Evolutionary conservation across 2,329 filamentous ascomycete genomes (phyloP).

Genomic region (Didymella pomorum): DNA sequence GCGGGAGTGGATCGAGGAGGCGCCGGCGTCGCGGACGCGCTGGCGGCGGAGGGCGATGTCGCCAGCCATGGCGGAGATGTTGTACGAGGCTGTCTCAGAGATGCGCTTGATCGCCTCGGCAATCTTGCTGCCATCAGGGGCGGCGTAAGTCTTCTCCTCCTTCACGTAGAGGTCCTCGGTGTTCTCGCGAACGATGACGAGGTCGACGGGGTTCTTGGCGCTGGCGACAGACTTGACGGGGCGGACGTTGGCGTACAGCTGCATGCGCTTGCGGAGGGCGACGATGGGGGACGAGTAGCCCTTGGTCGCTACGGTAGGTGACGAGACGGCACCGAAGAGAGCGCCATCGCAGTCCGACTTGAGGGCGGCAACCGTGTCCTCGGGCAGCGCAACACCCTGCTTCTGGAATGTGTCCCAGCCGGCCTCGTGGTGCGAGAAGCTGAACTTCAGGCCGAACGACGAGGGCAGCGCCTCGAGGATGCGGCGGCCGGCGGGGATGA

Average conservation of each 20-base stretch:
- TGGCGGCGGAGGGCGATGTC: conserved; percentile 91
- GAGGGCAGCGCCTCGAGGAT: conserved; percentile 90
- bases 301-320: conserved; percentile 85
- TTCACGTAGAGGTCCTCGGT: conserved; percentile 99
- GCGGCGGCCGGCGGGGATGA: conserved; percentile 91
- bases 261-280: conserved; percentile 90
- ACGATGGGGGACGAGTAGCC: conserved; percentile 98
- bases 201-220: conserved; percentile 76
- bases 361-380: conserved; percentile 88
- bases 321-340: conserved; percentile 93
- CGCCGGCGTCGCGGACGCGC: conserved; percentile 72
- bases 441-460: conserved; percentile 93
- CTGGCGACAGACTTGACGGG: conserved; percentile 85
- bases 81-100: conserved; percentile 79
- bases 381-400: conserved; percentile 86
- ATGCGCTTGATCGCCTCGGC: conserved; percentile 99
- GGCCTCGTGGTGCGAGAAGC: conserved; percentile 90
- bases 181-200: conserved; percentile 98
- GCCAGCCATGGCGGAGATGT: conserved; percentile 92
- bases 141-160: conserved; percentile 85
- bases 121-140: conserved; percentile 77
- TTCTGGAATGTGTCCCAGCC: conserved; percentile 93
- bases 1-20: conserved; percentile 67
- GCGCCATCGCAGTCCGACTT: conserved; percentile 93
- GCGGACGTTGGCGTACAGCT: conserved; percentile 96